Base-by-base conservation (phyloP, 2,329 filamentous ascomycete genomes). In the Metarhizium anisopliae region DNA sequence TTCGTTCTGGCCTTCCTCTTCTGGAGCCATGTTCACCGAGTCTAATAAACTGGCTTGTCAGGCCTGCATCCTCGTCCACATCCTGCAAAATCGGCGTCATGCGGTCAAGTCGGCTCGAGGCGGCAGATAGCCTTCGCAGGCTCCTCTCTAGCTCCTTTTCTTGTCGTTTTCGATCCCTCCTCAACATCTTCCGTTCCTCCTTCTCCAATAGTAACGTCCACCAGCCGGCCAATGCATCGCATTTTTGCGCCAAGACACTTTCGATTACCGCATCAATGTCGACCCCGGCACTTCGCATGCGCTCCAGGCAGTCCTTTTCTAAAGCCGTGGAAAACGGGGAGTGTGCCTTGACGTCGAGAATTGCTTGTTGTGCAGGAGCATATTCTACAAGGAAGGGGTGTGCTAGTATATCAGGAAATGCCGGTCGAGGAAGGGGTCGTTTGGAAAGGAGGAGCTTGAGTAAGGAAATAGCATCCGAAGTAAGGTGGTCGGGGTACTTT, bases 161-260 rank as follows among this genome's bases (percentile, higher is more conserved):
- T 66, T 82, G 90, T 8, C 93, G 83, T 67, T 93, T 96, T 54
- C 84, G 82, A 64, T 96, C 91, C 59, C 86, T 79, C 58, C 91
- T 80, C 59, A 75, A 80, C 60, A 92, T 86, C 70, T 99, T 99
- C 8, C 91, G 84, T 67, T 91, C 84, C 67, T 99, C 94, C 69
- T 97, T 99, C 66, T 97, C 94, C 10, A 97, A 84, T 43, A 99
- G 74, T 32, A 99, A 72, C 3, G 90, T 89, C 94, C 94, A 99
- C 94, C 94, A 99, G 6, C 94, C 94, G 52, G 91, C 90, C 51
- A 99, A 75, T 6, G 87, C 82, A 71, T 99, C 93, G 66, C 94
- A 97, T 61, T 90, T 82, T 68, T 96, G 90, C 4, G 91, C 84
- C 40, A 96, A 72, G 3, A 99, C 94, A 64, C 94, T 95, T 68